phyloP scores from a whole-genome alignment of 2,329 filamentous ascomycete genomes.

The Talaromyces funiculosus region DNA sequence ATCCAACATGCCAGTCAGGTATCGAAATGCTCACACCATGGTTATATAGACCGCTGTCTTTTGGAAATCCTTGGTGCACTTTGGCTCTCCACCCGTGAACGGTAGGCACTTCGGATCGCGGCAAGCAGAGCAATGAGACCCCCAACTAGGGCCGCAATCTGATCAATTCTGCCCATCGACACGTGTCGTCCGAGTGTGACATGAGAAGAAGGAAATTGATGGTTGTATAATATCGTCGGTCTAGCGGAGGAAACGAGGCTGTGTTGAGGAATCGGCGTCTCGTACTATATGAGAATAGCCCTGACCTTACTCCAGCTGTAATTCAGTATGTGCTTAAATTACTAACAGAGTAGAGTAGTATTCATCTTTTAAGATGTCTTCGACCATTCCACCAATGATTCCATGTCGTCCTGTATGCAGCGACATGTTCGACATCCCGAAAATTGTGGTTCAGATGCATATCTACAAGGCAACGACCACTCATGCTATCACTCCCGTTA shows the following conservation, averaged over 20 bases:
- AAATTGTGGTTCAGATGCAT: conserved; percentile 7
- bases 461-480: conserved; percentile 4
- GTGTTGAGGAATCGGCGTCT: not conserved
- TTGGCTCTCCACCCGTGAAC: not conserved
- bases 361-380: not conserved
- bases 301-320: not conserved
- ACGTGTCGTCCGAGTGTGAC: not conserved
- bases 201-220: not conserved
- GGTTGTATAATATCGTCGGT: not conserved
- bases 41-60: not conserved
- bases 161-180: not conserved
- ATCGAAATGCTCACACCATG: not conserved
- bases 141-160: not conserved
- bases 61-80: not conserved
- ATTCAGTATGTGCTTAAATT: not conserved
- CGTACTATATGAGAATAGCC: not conserved
- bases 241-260: not conserved
- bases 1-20: not conserved
- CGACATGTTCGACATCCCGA: not conserved
- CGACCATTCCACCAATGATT: conserved; percentile 4
- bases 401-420: not conserved
- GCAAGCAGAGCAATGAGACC: not conserved
- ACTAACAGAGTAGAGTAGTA: not conserved
- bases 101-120: not conserved
- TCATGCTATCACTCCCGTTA: not conserved